Evolutionary conservation across 257 asterid species (phyloP), one percentile per base, ranked within the genome.

Genomic region (Solanum chiquidenum): DNA sequence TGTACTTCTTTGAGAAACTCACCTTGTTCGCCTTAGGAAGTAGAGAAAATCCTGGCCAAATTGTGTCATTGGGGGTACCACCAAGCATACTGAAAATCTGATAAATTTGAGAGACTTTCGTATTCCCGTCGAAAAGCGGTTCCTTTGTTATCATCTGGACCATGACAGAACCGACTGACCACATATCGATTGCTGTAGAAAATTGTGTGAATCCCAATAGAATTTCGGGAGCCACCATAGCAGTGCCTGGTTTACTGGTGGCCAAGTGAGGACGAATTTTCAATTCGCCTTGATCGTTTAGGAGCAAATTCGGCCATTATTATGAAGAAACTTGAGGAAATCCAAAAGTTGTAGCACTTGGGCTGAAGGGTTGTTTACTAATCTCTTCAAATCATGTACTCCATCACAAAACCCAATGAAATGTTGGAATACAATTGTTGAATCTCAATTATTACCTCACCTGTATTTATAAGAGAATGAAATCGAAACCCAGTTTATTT

Each of bases 81-180:
- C 14, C 49, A 44, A 96, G 95, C 64, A 91, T 89, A 89, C 87
- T 92, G 86, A 90, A 95, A 60, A 96, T 94, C 98, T 94, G 90
- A 91, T 92, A 94, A 71, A 96, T 94, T 88, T 96, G 98, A 27
- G 92, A 95, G 25, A 92, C 23, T 92, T 93, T 96, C 4, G 93
- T 84, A 84, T 93, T 92, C 84, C 98, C 95, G 73, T 90, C 92
- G 76, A 95, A 96, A 87, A 96, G 68, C 14, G 98, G 98, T 86
- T 89, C 93, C 87, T 91, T 93, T 5, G 93, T 90, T 73, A 96
- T 88, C 27, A 95, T 88, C 88, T 95, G 96, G 9, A 94, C 95
- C 98, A 96, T 94, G 60, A 96, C 93, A 89, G 98, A 96, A n/a
- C 98, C 99, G 77, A 93, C 72, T 1, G 99, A 95, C 99, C 98